phyloP scores from a whole-genome alignment of 2,329 filamentous ascomycete species.

The Ilyonectria mors-panacis region DNA sequence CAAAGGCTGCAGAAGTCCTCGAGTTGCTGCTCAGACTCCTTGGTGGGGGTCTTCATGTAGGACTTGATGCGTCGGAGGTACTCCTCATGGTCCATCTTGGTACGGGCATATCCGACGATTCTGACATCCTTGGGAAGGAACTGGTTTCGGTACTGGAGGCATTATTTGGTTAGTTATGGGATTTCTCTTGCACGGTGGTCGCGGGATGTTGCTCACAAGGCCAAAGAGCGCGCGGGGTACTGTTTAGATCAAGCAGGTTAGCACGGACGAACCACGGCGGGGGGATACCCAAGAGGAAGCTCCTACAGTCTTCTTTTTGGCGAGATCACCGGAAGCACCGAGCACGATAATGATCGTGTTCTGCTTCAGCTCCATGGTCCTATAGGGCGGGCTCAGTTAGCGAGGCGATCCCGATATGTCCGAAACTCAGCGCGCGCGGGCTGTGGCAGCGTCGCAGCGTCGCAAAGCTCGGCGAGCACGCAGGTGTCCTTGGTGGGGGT shows the following conservation, averaged over 20 bases:
- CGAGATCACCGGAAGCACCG: constrained; percentile 95
- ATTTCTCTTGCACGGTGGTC: neutral
- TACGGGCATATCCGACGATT: constrained; percentile 98
- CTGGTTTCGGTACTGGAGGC: constrained; percentile 90
- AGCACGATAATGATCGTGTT: constrained; percentile 98
- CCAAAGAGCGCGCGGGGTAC: constrained; percentile 98
- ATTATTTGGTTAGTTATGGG: constrained; percentile 26
- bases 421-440: constrained; percentile 12
- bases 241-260: constrained; percentile 56
- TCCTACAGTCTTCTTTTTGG: constrained; percentile 98
- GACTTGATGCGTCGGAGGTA: constrained; percentile 95
- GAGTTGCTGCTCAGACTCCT: constrained; percentile 96
- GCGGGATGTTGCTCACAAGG: constrained; percentile 76
- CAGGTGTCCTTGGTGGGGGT: constrained; percentile 45
- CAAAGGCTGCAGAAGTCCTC: constrained; percentile 90
- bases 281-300: constrained; percentile 30
- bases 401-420: constrained; percentile 17
- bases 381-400: constrained; percentile 36
- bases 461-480: constrained; percentile 36
- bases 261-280: constrained; percentile 37
- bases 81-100: constrained; percentile 98
- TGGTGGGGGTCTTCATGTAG: constrained; percentile 98
- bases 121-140: constrained; percentile 97
- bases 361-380: constrained; percentile 93
- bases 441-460: constrained; percentile 28